Conservation (phyloP, 108 stramenopile species). For the Stephanodiscus triporus region DNA sequence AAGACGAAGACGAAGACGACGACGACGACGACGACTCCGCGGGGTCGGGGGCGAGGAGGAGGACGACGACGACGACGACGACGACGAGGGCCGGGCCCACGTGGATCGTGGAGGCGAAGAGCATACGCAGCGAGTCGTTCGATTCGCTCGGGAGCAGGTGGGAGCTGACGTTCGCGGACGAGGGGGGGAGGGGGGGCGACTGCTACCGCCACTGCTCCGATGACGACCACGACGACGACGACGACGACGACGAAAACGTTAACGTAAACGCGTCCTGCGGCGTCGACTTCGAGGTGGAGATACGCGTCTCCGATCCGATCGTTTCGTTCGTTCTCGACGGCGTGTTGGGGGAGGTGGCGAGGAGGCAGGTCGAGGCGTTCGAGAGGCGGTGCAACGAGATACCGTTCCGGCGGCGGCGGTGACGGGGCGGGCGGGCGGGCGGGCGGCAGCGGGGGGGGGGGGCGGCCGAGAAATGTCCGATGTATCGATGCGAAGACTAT, state of each 20-base stretch:
- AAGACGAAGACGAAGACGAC: not conserved
- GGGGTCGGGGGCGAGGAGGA: no score
- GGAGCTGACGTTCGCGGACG: constrained; percentile 41
- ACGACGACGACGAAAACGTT: not conserved
- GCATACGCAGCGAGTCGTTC: constrained; percentile 69
- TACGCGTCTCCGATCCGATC: constrained; percentile 67
- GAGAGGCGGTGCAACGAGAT: constrained; percentile 58
- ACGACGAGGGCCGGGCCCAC: constrained; percentile 5
- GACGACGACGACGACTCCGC: not conserved
- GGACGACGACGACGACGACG: not conserved
- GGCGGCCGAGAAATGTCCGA: no score
- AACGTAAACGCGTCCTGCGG: no score
- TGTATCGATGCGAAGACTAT: no score
- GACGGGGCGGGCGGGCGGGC: no score
- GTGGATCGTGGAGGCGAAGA: constrained; percentile 61
- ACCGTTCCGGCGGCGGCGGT: no score
- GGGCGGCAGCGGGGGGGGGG: no score
- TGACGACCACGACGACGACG: not conserved
- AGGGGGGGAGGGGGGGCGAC: constrained; percentile 4
- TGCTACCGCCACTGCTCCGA: not conserved
- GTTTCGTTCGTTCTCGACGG: constrained; percentile 42
- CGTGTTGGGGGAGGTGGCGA: constrained; percentile 63
- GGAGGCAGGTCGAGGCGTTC: constrained; percentile 70
- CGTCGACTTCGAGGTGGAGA: constrained; percentile 76
- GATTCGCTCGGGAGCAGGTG: constrained; percentile 74